These are phyloP conservation scores for Epithele typhae DNA, from an alignment of 768 basidiomycete genomes.

Conservation along the genomic window DNA sequence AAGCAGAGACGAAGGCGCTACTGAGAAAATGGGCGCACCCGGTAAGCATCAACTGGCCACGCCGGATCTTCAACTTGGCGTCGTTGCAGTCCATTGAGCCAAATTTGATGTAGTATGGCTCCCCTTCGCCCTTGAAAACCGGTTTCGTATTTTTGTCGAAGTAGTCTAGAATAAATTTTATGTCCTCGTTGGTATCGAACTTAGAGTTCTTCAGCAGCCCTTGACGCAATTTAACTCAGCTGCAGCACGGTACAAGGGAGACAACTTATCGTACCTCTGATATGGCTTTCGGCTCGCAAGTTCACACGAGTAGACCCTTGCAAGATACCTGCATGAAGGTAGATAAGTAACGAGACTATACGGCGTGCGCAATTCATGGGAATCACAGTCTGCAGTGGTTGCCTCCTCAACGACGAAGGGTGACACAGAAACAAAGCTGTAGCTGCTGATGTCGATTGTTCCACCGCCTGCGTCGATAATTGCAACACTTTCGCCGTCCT, in stretches of 20 bases:
- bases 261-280: background rate
- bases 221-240: too few relatives aligned
- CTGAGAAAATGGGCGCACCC: conserved; percentile 27
- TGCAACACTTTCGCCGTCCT: conserved; percentile 44
- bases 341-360: too few relatives aligned
- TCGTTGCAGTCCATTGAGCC: conserved; percentile 38
- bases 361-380: too few relatives aligned
- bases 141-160: conserved; percentile 40
- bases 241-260: too few relatives aligned
- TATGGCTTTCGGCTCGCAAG: background rate
- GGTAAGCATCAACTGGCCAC: conserved; percentile 34
- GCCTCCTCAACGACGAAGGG: conserved; percentile 42
- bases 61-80: conserved; percentile 31
- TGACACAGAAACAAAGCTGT: conserved; percentile 33
- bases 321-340: too few relatives aligned
- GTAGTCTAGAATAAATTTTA: conserved; percentile 32
- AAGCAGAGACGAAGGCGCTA: background rate
- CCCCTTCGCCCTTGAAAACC: conserved; percentile 37
- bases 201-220: conserved; percentile 29
- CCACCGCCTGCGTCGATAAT: conserved; percentile 63
- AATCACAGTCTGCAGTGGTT: conserved; percentile 34
- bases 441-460: conserved; percentile 57
- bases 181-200: conserved; percentile 28
- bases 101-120: conserved; percentile 38
- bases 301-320: too few relatives aligned